A percentile compares a stretch with the other conserved stretches of the same genome.
Conservation (phyloP, 164 flowering plant genomes). For the Echeveria elegans region DNA sequence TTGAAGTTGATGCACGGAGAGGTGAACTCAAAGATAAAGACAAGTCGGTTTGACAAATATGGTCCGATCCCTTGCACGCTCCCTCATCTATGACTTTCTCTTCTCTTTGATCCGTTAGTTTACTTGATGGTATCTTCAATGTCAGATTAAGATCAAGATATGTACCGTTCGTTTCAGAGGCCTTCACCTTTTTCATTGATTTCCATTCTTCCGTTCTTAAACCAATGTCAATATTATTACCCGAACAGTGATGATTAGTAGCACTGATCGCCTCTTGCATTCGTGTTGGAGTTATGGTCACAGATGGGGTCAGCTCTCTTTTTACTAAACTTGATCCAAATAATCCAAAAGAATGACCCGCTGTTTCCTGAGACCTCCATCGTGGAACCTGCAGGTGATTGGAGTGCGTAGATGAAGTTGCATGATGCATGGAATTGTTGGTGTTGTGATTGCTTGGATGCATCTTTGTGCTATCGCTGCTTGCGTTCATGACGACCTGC, state of each 20-base stretch:
- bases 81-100: neutral
- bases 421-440: neutral
- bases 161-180: constrained; percentile 24
- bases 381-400: neutral
- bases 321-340: neutral
- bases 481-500: neutral
- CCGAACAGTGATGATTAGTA: constrained; percentile 10
- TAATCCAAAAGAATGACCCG: neutral
- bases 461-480: neutral
- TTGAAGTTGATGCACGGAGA: constrained; percentile 16
- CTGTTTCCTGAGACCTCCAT: neutral
- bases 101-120: neutral
- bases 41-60: constrained; percentile 12
- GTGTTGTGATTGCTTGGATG: neutral
- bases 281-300: neutral
- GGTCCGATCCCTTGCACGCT: constrained; percentile 1
- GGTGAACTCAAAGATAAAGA: constrained; percentile 38
- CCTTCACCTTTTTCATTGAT: constrained; percentile 14
- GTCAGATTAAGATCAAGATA: constrained; percentile 47
- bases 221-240: too few relatives aligned
- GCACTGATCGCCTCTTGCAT: neutral
- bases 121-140: constrained; percentile 18
- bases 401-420: neutral
- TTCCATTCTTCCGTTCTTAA: constrained; percentile 12
- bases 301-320: neutral